These are phyloP conservation scores for Eucalyptus victrix DNA, from an alignment of 345 rosid genomes.

Conservation along the genomic window DNA sequence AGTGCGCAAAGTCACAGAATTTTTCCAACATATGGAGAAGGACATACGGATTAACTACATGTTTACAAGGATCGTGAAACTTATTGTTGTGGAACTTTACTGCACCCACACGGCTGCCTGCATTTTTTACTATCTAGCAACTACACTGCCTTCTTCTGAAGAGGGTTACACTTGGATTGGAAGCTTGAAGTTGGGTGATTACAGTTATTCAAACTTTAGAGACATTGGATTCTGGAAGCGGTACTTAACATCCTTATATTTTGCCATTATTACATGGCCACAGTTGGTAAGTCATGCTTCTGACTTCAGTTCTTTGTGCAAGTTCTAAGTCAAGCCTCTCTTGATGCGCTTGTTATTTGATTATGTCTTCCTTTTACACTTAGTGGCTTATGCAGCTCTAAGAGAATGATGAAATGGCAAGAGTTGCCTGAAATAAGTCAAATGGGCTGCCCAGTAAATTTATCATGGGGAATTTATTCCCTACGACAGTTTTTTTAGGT, in stretches of 20 bases:
- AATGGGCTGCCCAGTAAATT: neutral
- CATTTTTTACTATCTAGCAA: constrained; percentile 85
- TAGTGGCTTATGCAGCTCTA: neutral
- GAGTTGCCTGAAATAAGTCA: neutral
- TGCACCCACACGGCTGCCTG: constrained; percentile 95
- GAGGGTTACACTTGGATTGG: constrained; percentile 95
- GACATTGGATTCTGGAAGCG: constrained; percentile 70
- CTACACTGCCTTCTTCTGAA: constrained; percentile 57
- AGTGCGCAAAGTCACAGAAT: constrained; percentile 33
- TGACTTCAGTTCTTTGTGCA: neutral
- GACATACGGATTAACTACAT: constrained; percentile 73
- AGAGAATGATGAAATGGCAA: neutral
- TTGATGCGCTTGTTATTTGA: neutral
- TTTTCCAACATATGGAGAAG: constrained; percentile 69
- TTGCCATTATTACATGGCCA: constrained; percentile 85
- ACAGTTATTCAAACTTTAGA: constrained; percentile 44
- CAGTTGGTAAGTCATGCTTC: constrained; percentile 47
- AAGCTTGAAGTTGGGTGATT: constrained; percentile 74
- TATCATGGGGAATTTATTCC: neutral
- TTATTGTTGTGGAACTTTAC: constrained; percentile 72
- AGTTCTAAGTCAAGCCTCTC: neutral
- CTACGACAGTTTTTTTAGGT: neutral
- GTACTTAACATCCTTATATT: constrained; percentile 63
- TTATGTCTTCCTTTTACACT: neutral
- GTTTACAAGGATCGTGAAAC: constrained; percentile 70